Percentiles rank a stretch among this genome's conserved stretches.
Evolutionary conservation across 495 filamentous ascomycete species (phyloP).

Genomic region (Penicillium coffeae): DNA sequence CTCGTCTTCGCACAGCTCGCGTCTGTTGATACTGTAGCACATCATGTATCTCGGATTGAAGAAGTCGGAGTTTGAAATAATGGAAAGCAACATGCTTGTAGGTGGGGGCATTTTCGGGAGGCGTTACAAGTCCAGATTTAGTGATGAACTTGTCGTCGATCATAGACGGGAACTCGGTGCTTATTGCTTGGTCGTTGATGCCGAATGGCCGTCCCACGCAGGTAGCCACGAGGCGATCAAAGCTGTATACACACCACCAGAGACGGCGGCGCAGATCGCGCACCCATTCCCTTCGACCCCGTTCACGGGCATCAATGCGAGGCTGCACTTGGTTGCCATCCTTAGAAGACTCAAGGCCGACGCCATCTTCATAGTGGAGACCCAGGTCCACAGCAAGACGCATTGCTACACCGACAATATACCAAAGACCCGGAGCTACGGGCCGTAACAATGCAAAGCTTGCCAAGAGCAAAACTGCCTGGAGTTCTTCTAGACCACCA

Average conservation of each 20-base stretch:
- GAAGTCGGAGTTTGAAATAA: conserved; percentile 84
- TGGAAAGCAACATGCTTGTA: conserved; percentile 89
- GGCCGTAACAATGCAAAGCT: conserved; percentile 88
- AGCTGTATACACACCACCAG: conserved; percentile 96
- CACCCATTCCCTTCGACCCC: conserved; percentile 77
- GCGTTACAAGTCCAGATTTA: conserved; percentile 64
- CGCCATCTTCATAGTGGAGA: conserved; percentile 87
- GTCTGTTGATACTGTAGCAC: conserved; percentile 89
- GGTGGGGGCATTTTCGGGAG: conserved; percentile 54
- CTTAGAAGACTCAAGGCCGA: conserved; percentile 54
- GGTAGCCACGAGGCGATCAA: conserved; percentile 86
- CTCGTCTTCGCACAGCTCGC: conserved; percentile 39
- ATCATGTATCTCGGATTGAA: conserved; percentile 94
- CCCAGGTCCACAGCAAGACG: conserved; percentile 88
- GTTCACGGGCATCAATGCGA: conserved; percentile 53
- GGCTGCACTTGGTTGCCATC: conserved; percentile 30
- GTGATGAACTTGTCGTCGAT: conserved; percentile 88
- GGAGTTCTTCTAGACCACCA: conserved; percentile 84
- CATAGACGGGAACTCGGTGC: conserved; percentile 85
- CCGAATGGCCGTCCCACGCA: conserved; percentile 93
- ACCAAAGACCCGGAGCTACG: conserved; percentile 92
- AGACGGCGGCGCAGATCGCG: conserved; percentile 82
- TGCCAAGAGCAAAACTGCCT: conserved; percentile 84
- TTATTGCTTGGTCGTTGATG: conserved; percentile 89
- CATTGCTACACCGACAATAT: conserved; percentile 91